Base-by-base conservation (phyloP, 805 yeast species). In the Grigorovia humatica region DNA sequence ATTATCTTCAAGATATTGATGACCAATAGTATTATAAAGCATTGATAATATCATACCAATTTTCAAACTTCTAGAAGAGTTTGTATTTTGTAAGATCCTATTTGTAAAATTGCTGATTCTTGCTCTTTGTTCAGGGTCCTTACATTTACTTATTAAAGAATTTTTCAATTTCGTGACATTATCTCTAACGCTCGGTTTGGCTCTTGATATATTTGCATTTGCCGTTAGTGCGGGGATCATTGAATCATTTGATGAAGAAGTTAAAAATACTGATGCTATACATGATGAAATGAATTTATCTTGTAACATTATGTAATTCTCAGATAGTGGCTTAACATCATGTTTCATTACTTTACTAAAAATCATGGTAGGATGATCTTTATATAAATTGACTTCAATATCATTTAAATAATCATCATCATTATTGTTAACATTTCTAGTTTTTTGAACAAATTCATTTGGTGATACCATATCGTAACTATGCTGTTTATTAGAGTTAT, bases 311-410 rank as follows among this genome's bases (percentile, higher is more conserved):
- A 60, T 57, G 45, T 59, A 65, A 48, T 63, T 63, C 48, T 64
- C 70, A 6, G 69, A 63, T 20, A 65, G 49, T 5, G 69, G 67
- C 53, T 66, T 64, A 11, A 66, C 63, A 43, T 66, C 68, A 42
- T 66, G 59, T 53, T 63, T 63, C 60, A 63, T 60, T 4, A 60
- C 60, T 46, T 60, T 57, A 45, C 63, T 64, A 46, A 63, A 61
- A 13, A 64, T 60, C 57, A 66, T 53, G 18, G 60, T 62, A 8
- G 70, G 65, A 47, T 58, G 60, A 17, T 52, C 52, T 46, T 56
- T 59, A 44, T 63, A 64, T 7, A 66, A 54, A 50, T 66, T 63
- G 11, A 64, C 54, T 46, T 54, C 52, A 9, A 61, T 52, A 44
- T 62, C 60, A 29, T 49, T 30, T 29, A 42, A 23, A 6, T 32